phyloP scores from a whole-genome alignment of 2,329 filamentous ascomycete genomes.

The Magnaporthiopsis poae region DNA sequence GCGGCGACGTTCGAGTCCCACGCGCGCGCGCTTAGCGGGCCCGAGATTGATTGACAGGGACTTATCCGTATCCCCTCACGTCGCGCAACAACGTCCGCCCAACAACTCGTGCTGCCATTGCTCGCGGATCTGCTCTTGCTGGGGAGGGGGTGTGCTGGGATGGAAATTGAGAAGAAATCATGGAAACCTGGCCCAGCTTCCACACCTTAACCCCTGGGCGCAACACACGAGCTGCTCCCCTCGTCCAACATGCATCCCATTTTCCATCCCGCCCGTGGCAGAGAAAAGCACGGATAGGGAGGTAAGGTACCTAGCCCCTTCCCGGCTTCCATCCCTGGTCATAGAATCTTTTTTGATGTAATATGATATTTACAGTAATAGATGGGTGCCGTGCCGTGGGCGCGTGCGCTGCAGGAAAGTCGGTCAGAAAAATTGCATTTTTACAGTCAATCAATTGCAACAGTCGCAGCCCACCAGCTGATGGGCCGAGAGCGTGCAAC shows the following conservation, averaged over 20 bases:
- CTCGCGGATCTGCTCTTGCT: neutral
- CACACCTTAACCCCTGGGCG: neutral
- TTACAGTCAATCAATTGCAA: neutral
- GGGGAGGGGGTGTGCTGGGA: neutral
- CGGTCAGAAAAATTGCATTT: neutral
- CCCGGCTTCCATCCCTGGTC: neutral
- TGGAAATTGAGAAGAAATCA: neutral
- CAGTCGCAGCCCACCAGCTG: neutral
- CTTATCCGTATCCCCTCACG: too few relatives aligned
- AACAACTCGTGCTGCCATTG: neutral
- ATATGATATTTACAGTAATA: too few relatives aligned
- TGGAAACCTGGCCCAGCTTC: neutral
- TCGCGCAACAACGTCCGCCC: neutral
- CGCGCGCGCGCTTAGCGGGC: too few relatives aligned
- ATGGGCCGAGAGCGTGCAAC: neutral
- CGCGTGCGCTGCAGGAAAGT: neutral
- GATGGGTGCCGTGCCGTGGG: neutral
- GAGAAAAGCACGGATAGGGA: too few relatives aligned
- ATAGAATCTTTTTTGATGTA: neutral
- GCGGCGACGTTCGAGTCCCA: too few relatives aligned
- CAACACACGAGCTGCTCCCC: neutral
- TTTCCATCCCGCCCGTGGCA: too few relatives aligned
- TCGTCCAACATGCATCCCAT: neutral
- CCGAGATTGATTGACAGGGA: too few relatives aligned
- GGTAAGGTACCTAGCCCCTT: too few relatives aligned